Percentiles rank a stretch among this genome's conserved stretches.
Evolutionary conservation across 75 land plant species (phyloP).

Genomic region (Picea sitchensis): DNA sequence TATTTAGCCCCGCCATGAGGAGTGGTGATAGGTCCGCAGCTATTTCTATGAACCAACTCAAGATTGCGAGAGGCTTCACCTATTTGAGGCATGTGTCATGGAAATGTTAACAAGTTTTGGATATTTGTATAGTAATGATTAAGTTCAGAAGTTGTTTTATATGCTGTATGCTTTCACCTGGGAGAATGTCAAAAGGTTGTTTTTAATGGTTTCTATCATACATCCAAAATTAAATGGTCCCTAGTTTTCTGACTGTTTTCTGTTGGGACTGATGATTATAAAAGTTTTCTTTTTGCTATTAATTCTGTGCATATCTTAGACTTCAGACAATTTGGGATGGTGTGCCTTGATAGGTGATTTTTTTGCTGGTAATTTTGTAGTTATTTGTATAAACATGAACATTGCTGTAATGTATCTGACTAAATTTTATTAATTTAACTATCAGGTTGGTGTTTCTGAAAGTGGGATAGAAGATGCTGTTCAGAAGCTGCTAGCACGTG

Average conservation of each 20-base stretch:
- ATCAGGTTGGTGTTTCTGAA: conserved; percentile 91
- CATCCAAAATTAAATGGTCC: not conserved
- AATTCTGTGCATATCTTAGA: not conserved
- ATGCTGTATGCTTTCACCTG: not conserved
- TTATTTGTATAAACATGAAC: not conserved
- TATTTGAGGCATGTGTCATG: not conserved
- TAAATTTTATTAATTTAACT: not conserved
- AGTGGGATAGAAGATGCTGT: conserved; percentile 96
- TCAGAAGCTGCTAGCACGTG: conserved; percentile 78
- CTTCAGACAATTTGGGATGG: not conserved
- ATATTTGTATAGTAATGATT: not conserved
- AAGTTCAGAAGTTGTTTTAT: not conserved
- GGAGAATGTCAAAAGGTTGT: not conserved
- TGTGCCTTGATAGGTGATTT: not conserved
- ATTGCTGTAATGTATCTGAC: not conserved
- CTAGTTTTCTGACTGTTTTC: not conserved
- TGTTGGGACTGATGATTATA: not conserved
- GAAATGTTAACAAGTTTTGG: not conserved
- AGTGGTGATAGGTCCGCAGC: no score
- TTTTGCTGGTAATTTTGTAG: not conserved
- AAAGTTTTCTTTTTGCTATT: not conserved
- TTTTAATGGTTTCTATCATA: not conserved
- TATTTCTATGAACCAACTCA: no score
- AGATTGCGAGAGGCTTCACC: not conserved
- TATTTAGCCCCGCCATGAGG: no score